Base-by-base conservation (phyloP, 129 eudicot genomes). In the Artemisia tridentata region DNA sequence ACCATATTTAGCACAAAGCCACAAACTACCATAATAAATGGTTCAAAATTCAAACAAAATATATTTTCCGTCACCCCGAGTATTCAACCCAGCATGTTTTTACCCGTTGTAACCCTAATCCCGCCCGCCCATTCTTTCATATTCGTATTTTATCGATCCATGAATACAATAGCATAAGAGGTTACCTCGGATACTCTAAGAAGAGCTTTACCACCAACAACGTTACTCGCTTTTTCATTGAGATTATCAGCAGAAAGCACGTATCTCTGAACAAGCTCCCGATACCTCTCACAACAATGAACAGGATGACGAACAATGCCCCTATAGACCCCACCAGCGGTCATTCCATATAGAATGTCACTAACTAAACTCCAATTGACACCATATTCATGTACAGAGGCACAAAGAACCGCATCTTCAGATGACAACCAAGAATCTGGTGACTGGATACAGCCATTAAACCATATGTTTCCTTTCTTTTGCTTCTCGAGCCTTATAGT, bases 271-370 rank as follows among this genome's bases (percentile, higher is more conserved):
- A 90, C 81, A 38, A 95, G 96, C 67, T 90, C 99, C 81, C 99
- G 83, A 72, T 88, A 88, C 83, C 99, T 86, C 84, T 95, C 99
- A 76, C 96, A 90, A 73, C 99, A 95, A 74, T 88, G 91, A 51
- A 80, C 84, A 20, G 97, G 99, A 78, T 95, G 99, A 49, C 97
- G 92, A 67, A 73, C 80, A 55, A 91, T 83, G 45, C 99, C 99
- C 63, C 89, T 63, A 64, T 87, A 82, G 81, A 54, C 65, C 52
- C 99, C 99, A 20, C 99, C 97, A 71, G 88, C 88, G 23, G 91
- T 73, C 87, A 90, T 88, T 29, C 95, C 95, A 55, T 88, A 79
- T 78, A 95, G 72, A 60, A 86, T 78, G 18, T 95, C 99, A 79
- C 97, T 95, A 2, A 84, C 96, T 81, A 95, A 72, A 70, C 90